phyloP scores from a whole-genome alignment of 2,329 filamentous ascomycete genomes.

The Herpotrichia juniperi region DNA sequence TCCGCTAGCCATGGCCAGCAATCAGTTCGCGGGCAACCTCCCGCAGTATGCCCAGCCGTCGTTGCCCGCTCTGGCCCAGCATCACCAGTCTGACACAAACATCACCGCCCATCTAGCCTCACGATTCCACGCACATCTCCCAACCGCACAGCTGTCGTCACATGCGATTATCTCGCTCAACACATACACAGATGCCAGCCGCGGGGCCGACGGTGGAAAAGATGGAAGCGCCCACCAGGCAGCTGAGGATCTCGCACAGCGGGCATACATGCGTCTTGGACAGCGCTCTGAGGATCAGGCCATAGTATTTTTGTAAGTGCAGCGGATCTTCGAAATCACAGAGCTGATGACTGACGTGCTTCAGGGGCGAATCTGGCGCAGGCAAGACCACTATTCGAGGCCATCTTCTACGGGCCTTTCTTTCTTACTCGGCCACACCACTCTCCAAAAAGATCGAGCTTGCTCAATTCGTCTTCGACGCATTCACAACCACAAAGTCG shows the following conservation, averaged over 20 bases:
- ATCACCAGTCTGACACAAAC: slow-evolving; percentile 73
- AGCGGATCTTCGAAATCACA: background rate
- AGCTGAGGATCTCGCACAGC: slow-evolving; percentile 87
- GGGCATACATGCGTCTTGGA: slow-evolving; percentile 84
- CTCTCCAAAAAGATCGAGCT: slow-evolving; percentile 92
- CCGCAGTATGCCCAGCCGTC: slow-evolving; percentile 79
- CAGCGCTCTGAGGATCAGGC: slow-evolving; percentile 92
- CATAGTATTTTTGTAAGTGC: slow-evolving; percentile 81
- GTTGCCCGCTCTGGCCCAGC: slow-evolving; percentile 80
- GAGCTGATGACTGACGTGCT: slow-evolving; percentile 25
- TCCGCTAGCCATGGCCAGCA: slow-evolving; percentile 64
- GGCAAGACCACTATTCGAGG: slow-evolving; percentile 95
- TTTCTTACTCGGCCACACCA: slow-evolving; percentile 90
- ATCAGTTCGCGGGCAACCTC: slow-evolving; percentile 47
- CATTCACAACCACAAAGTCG: slow-evolving; percentile 95
- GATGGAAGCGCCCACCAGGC: slow-evolving; percentile 92
- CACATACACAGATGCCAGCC: slow-evolving; percentile 88
- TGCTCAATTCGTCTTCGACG: slow-evolving; percentile 94
- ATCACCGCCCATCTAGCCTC: slow-evolving; percentile 82
- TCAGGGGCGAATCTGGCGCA: slow-evolving; percentile 90
- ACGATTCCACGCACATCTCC: slow-evolving; percentile 89
- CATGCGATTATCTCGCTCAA: slow-evolving; percentile 92
- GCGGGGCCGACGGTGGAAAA: slow-evolving; percentile 87
- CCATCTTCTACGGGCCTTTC: slow-evolving; percentile 82
- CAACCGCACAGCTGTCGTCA: slow-evolving; percentile 86